Evolutionary conservation across 352 stramenopile genomes (phyloP), one percentile per base, ranked within the genome.

Genomic region (Phytopythium litorale): DNA sequence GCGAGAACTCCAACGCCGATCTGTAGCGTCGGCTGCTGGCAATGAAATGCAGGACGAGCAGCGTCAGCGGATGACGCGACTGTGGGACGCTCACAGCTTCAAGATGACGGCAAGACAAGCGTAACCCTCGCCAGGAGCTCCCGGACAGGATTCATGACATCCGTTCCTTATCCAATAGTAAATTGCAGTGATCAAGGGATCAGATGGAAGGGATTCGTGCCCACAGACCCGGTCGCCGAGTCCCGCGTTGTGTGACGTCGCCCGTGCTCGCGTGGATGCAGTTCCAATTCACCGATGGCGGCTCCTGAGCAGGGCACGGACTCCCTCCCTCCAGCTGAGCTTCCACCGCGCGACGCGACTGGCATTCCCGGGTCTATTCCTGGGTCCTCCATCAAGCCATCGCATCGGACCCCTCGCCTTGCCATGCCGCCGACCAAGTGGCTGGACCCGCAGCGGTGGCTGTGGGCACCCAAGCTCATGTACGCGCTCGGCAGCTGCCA

Each of bases 381-480:
- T 28, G 25, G 25, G 25, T 28, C 25, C 25, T 28, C 25, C 16
- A 16, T 4, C 40, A 46, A 33, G 18, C n/a, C 33, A 12, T 12
- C 33, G 1, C 33, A 12, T 38, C 33, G 7, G 33, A 8, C 33
- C 33, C 7, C 33, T 38, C 7, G 7, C 63, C 52, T 25, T 19
- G 19, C 58, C 13, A 25, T 23, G 25, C 50, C 37, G 48, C 38
- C 57, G 1, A n/a, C 45, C 56, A 74, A 69, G 38, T 71, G 64
- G 64, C 58, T 63, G 30, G 56, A 71, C 30, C 70, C 49, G 25
- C 49, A 28, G 49, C 21, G 68, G 23, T 75, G 61, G 11, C 62
- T 76, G 55, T 78, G 75, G 75, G 71, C 84, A 52, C 68, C 82
- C 58, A 93, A 93, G 75, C 67, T 71, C 66, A 87, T 89, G 78